Percentiles rank a stretch among this genome's conserved stretches.
Conservation (phyloP, 768 basidiomycete species). For the Austroboletus eburneus region DNA sequence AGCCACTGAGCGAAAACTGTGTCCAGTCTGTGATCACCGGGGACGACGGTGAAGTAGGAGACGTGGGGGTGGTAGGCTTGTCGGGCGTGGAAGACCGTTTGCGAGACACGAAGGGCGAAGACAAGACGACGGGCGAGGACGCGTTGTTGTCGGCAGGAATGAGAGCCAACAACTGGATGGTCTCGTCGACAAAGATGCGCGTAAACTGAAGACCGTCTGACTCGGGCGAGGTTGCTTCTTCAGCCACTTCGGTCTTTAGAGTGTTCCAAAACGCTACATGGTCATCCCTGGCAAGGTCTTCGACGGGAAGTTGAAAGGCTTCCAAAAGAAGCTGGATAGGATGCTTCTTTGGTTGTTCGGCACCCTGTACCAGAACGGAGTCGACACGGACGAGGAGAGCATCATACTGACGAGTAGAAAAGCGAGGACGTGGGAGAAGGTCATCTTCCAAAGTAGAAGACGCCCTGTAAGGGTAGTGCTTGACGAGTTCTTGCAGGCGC, state of each 20-base stretch:
- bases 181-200: conserved; percentile 68
- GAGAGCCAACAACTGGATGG: conserved; percentile 46
- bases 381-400: conserved; percentile 68
- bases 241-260: conserved; percentile 42
- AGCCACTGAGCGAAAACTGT: conserved; percentile 65
- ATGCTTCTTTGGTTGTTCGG: conserved; percentile 41
- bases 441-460: conserved; percentile 32
- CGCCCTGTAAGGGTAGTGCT: conserved; percentile 59
- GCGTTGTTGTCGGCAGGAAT: conserved; percentile 40
- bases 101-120: conserved; percentile 34
- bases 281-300: conserved; percentile 33
- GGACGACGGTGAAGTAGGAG: conserved; percentile 30
- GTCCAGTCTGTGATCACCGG: conserved; percentile 51
- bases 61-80: conserved; percentile 16
- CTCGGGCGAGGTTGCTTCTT: conserved; percentile 18
- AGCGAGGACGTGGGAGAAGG: conserved; percentile 58
- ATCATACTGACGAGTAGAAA: conserved; percentile 60
- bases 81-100: conserved; percentile 32
- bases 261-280: conserved; percentile 49
- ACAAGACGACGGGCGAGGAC: conserved; percentile 25
- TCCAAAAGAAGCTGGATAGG: conserved; percentile 60
- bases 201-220: conserved; percentile 38
- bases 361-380: conserved; percentile 41
- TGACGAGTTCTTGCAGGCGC: conserved; percentile 66
- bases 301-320: conserved; percentile 45